Evolutionary conservation across 2,329 filamentous ascomycete species (phyloP), one percentile per base, ranked within the genome.

Genomic region (Didymellaceae sp.): DNA sequence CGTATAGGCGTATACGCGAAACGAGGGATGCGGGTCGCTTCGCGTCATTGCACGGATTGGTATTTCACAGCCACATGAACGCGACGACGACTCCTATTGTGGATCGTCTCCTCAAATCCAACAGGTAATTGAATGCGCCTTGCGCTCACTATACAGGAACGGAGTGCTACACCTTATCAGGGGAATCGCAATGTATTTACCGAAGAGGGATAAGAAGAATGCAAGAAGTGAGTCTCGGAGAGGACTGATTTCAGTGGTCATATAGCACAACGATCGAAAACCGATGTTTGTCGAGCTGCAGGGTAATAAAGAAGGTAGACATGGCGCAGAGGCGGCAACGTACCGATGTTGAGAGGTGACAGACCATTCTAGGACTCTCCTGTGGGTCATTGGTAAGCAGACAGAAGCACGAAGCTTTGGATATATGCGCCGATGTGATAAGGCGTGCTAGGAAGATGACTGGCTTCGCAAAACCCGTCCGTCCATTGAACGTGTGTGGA

Each of bases 41-140:
- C 62, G 63, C 66, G 64, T 66, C 34, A 37, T 52, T 60, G 46
- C 45, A 62, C 62, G 43, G 64, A 59, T 40, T 20, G 51, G 56
- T 48, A 9, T 38, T n/a, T 49, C 63, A 63, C 55, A 68, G 67
- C 67, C 67, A 62, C 67, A 34, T 54, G 46, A 57, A 59, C 68
- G 58, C 66, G 63, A 68, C 61, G 55, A 58, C 45, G n/a, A 28
- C 26, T 51, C 32, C 38, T 32, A 33, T 33, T 28, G 35, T 52
- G 42, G 53, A 52, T 33, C 49, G n/a, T 34, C 52, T 41, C 18
- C 18, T 46, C 52, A 50, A 33, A 52, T 24, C 35, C 44, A 50
- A 42, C 10, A 26, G 32, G 47, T 40, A 47, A 7, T 18, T 17
- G 40, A 40, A 26, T 55, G 31, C 46, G 52, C 34, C 41, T 55